Conservation (phyloP, 495 filamentous ascomycete species). For the Penicillium mononematosum region DNA sequence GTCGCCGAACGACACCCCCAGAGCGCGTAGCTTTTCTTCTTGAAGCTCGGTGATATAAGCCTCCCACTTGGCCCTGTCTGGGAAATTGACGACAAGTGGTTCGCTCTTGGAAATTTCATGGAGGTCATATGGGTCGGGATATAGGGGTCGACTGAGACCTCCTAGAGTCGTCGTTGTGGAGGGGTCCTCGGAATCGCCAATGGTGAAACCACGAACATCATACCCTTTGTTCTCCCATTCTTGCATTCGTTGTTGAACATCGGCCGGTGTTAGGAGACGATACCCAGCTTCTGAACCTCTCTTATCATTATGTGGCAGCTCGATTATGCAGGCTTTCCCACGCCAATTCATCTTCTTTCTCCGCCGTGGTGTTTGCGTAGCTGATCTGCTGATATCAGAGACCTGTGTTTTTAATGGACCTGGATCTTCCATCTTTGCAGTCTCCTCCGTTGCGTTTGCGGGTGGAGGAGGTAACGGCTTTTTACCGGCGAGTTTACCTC, state of each 20-base stretch:
- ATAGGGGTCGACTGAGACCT: slow-evolving; percentile 67
- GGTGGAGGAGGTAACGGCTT: slow-evolving; percentile 51
- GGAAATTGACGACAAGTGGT: slow-evolving; percentile 65
- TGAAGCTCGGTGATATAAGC: slow-evolving; percentile 74
- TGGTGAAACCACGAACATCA: slow-evolving; percentile 67
- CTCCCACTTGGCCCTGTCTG: slow-evolving; percentile 77
- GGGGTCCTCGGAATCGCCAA: slow-evolving; percentile 46
- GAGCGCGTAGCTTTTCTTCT: slow-evolving; percentile 85
- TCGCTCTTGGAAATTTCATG: slow-evolving; percentile 50
- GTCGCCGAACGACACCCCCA: slow-evolving; percentile 78
- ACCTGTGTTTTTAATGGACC: slow-evolving; percentile 17
- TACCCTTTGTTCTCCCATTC: slow-evolving; percentile 76
- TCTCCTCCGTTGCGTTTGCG: slow-evolving; percentile 24
- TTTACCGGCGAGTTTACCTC: slow-evolving; percentile 32
- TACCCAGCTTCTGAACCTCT: slow-evolving; percentile 54
- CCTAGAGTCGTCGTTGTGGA: slow-evolving; percentile 32
- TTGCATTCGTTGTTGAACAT: slow-evolving; percentile 64
- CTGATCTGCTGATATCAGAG: slow-evolving; percentile 19
- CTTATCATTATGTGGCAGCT: slow-evolving; percentile 67
- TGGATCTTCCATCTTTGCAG: slow-evolving; percentile 2
- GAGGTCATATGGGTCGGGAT: slow-evolving; percentile 65
- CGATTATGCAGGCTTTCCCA: slow-evolving; percentile 70
- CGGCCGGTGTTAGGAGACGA: slow-evolving; percentile 58
- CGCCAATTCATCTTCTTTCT: slow-evolving; percentile 59
- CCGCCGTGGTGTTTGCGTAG: slow-evolving; percentile 30